Evolutionary conservation across 2,329 filamentous ascomycete genomes (phyloP).

Genomic region (Fusarium domesticum): DNA sequence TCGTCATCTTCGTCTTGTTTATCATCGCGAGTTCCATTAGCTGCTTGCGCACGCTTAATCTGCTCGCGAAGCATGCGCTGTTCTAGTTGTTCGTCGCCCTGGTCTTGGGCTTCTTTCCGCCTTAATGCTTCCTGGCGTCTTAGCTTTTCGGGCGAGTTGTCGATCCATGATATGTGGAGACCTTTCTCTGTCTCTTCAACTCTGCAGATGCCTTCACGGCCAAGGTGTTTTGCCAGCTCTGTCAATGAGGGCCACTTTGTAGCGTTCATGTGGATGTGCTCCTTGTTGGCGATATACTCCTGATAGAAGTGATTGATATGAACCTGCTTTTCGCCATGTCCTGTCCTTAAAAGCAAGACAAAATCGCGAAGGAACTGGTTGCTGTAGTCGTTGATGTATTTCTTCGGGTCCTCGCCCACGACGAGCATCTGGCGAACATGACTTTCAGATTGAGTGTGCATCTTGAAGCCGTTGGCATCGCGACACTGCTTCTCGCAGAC

Average conservation of each 20-base stretch:
- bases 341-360: constrained; percentile 70
- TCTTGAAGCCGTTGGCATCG: constrained; percentile 89
- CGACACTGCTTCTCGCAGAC: constrained; percentile 65
- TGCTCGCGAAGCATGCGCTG: constrained; percentile 80
- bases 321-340: constrained; percentile 87
- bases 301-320: constrained; percentile 94
- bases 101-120: constrained; percentile 81
- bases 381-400: constrained; percentile 78
- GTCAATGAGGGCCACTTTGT: constrained; percentile 86
- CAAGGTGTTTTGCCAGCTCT: constrained; percentile 85
- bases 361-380: constrained; percentile 81
- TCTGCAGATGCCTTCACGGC: constrained; percentile 79
- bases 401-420: constrained; percentile 83
- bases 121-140: constrained; percentile 75
- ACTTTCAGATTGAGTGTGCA: constrained; percentile 78
- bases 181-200: constrained; percentile 90
- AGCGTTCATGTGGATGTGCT: constrained; percentile 91
- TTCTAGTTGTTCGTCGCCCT: constrained; percentile 86
- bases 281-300: constrained; percentile 81
- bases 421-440: constrained; percentile 87
- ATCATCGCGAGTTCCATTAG: constrained; percentile 40
- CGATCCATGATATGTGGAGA: constrained; percentile 83
- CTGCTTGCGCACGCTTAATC: constrained; percentile 68
- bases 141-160: constrained; percentile 84
- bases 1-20: constrained; percentile 41